Base-by-base conservation (phyloP, 768 basidiomycete species). In the Cantharellus cinnabarinus region DNA sequence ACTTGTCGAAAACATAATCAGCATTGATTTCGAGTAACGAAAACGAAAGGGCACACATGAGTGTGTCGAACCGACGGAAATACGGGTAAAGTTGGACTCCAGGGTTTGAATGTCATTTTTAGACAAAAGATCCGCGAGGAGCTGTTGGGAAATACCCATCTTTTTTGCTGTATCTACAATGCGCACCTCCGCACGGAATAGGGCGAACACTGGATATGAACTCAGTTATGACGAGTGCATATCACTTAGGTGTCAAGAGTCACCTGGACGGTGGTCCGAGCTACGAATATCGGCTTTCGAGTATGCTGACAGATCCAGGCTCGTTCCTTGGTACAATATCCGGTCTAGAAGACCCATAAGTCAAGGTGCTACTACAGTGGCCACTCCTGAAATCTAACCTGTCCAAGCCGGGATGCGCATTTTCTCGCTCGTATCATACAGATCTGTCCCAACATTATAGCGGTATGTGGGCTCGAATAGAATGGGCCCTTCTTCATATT, bases 321-420 rank as follows among this genome's bases (percentile, higher is more conserved):
- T 72, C 41, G 66, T 66, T 5, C 94, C 94, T 62, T 79, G 79
- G 72, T 83, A 93, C 60, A 99, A 68, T 4, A 99, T 80, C n/a
- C 95, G 87, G 73, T 99, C 95, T 90, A 66, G n/a, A 44, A 15
- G 41, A 54, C 50, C 42, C 42, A 10, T 54, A 10, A 41, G 56
- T 57, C 56, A 42, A 40, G 42, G 15, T 39, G 41, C 5, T 48
- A 39, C 41, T 38, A 39, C 42, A 57, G 35, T 42, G 3, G 4
- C 7, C 5, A 7, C n/a, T 40, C 40, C 41, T 44, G 1, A 51
- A 51, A 37, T 63, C 77, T 61, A 59, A 90, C 90, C 90, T 65
- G 94, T 98, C 93, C 93, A 98, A 15, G 94, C 89, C 3, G 95
- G 95, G 66, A 95, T 84, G 35, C 95, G 79, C 77, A 83, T 80